Evolutionary conservation across 768 basidiomycete genomes (phyloP).

Genomic region (Trametes sanguinea): DNA sequence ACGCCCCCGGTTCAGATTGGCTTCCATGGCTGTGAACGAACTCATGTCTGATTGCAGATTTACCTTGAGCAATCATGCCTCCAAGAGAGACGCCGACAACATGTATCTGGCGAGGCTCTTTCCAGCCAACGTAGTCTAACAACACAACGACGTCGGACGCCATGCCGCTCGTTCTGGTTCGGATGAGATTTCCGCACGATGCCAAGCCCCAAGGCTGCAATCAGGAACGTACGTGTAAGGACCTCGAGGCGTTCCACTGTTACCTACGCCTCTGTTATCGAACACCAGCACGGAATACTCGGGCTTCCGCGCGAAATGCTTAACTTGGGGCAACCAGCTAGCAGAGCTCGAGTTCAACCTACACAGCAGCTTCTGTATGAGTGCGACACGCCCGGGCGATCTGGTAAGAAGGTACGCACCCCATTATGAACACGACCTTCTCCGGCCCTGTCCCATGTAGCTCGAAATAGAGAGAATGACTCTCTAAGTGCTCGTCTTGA

Average conservation of each 20-base stretch:
- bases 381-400: not conserved
- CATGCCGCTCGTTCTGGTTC: constrained; percentile 68
- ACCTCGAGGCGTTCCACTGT: constrained; percentile 68
- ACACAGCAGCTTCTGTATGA: not conserved
- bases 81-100: constrained; percentile 77
- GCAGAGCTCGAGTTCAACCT: constrained; percentile 67
- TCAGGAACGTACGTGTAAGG: constrained; percentile 68
- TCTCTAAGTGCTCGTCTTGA: constrained; percentile 53
- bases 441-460: constrained; percentile 67
- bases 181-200: not conserved
- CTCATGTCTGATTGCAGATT: not conserved
- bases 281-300: constrained; percentile 71
- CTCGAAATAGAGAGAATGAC: constrained; percentile 79
- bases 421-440: constrained; percentile 80
- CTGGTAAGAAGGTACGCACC: constrained; percentile 36
- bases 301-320: constrained; percentile 55
- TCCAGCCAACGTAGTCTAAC: constrained; percentile 76
- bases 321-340: constrained; percentile 65
- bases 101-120: constrained; percentile 56
- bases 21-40: too few species aligned
- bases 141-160: constrained; percentile 71
- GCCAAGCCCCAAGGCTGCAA: not conserved
- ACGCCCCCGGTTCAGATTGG: not conserved
- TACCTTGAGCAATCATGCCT: constrained; percentile 84
- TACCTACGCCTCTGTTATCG: constrained; percentile 84